Conservation (phyloP, 805 yeast genomes). For the Kurtzmaniella fragi region DNA sequence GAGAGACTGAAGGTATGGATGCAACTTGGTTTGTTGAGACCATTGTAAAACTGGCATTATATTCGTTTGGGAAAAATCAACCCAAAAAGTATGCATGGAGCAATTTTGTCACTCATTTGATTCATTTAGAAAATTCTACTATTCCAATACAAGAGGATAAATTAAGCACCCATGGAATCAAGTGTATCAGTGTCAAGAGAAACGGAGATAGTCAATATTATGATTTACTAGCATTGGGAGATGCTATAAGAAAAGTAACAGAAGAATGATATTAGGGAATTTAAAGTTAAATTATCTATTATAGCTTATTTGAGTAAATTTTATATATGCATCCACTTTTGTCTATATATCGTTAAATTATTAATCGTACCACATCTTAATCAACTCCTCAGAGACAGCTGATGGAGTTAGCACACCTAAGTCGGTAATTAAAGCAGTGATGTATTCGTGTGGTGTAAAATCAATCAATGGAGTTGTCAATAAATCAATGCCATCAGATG, state of each 20-base stretch:
- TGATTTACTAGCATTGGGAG: constrained; percentile 39
- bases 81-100: constrained; percentile 27
- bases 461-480: constrained; percentile 51
- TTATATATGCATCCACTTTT: background rate
- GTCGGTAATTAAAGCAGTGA: constrained; percentile 94
- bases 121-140: constrained; percentile 48
- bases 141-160: constrained; percentile 43
- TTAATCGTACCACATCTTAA: constrained; percentile 95
- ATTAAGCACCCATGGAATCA: constrained; percentile 40
- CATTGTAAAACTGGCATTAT: constrained; percentile 50
- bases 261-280: no score
- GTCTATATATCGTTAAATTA: background rate
- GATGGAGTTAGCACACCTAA: constrained; percentile 95
- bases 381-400: constrained; percentile 97
- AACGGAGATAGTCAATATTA: constrained; percentile 23
- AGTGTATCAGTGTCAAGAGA: constrained; percentile 39
- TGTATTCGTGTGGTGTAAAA: constrained; percentile 92
- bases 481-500: constrained; percentile 12
- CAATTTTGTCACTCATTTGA: constrained; percentile 57
- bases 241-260: constrained; percentile 12
- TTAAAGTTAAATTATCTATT: background rate
- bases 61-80: constrained; percentile 35
- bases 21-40: constrained; percentile 56
- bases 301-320: background rate
- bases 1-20: constrained; percentile 71